Conservation (phyloP, 176 grass and related monocot genomes). For the Luzula sylvatica region DNA sequence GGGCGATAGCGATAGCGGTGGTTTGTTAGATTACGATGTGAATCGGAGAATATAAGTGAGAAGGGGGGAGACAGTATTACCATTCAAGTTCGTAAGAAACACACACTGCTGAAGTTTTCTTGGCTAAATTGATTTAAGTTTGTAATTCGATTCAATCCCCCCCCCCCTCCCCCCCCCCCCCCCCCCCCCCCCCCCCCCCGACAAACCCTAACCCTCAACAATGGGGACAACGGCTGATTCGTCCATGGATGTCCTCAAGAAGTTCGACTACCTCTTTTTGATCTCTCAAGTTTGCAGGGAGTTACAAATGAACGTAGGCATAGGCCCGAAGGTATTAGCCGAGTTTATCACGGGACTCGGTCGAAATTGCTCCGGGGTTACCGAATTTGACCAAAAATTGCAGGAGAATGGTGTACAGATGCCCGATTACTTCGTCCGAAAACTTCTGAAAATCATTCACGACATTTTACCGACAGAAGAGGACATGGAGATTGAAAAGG, state of each 20-base stretch:
- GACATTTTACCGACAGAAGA: too few species aligned
- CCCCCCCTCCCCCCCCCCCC: too few species aligned
- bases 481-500: constrained; percentile 21
- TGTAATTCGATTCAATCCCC: too few species aligned
- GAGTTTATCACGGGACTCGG: constrained; percentile 76
- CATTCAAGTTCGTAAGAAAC: too few species aligned
- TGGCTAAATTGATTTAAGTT: too few species aligned
- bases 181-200: too few species aligned
- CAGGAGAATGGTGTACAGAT: constrained; percentile 55
- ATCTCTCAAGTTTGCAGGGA: constrained; percentile 66
- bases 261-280: constrained; percentile 63
- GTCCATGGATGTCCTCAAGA: constrained; percentile 38
- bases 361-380: constrained; percentile 32
- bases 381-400: constrained; percentile 56
- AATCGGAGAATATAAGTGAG: too few species aligned
- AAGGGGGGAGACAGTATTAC: too few species aligned
- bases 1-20: too few species aligned
- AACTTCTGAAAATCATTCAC: constrained; percentile 71
- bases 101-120: too few species aligned
- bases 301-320: constrained; percentile 65
- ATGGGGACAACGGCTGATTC: constrained; percentile 16
- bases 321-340: constrained; percentile 68
- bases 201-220: constrained; percentile 22
- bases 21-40: too few species aligned
- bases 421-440: constrained; percentile 72